Base-by-base conservation (phyloP, 345 rosid genomes). In the Pistacia integerrima region DNA sequence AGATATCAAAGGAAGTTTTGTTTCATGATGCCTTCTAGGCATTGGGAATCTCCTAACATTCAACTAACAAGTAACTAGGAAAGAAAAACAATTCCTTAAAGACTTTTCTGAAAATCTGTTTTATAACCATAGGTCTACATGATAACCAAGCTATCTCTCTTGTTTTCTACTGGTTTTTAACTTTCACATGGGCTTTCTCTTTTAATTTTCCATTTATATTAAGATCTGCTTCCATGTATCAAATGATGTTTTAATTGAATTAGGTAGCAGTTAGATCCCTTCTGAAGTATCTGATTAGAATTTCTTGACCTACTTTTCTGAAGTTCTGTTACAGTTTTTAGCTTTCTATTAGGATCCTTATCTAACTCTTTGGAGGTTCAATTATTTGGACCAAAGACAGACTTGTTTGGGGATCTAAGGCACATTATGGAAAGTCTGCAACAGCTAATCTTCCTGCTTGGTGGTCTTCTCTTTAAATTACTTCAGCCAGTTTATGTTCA, bases 241-340 rank as follows among this genome's bases (percentile, higher is more conserved):
- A 57, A 20, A 57, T 70, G 33, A 12, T 70, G 35, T 30, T 36
- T 70, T 41, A 55, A 38, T 41, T 56, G 49, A 56, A n/a, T 3
- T 5, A 70, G 20, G 3, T 11, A 56, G 30, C 30, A 33, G 60
- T 38, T 38, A 38, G 6, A 38, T 38, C 41, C 41, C 41, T 38
- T 38, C 4, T 38, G 41, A 38, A 10, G 48, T n/a, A 70, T 62
- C 63, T 30, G 65, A 62, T 62, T 12, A 13, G 38, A 11, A 36
- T 30, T 30, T 36, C 38, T 62, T 62, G 65, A 35, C 11, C 38
- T 62, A 62, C 65, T 62, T 62, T 62, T 62, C 38, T 62, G 65
- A 62, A 62, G 41, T 62, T 16, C 41, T 38, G 41, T 28, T 30
- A 16, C 18, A 30, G 38, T 18, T 33, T 30, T 62, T 13, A 62